Conservation (phyloP, 805 yeast species). For the Candida boidinii region DNA sequence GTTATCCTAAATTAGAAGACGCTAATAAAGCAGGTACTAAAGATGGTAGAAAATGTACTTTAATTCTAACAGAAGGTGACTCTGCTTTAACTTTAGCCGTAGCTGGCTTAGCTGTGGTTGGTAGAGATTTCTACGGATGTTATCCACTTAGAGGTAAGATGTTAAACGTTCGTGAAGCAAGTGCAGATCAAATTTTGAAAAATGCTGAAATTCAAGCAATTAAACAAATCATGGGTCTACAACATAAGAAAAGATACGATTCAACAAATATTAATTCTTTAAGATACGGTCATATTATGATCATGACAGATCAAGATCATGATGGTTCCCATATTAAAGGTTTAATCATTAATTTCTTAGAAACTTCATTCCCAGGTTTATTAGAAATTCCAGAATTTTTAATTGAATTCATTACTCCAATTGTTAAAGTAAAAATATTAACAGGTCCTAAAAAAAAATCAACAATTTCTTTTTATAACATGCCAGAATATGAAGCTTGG, state of each 20-base stretch:
- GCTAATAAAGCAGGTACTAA: conserved; percentile 94
- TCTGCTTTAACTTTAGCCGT: conserved; percentile 91
- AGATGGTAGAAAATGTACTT: conserved; percentile 86
- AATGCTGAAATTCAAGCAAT: conserved; percentile 93
- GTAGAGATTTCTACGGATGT: conserved; percentile 91
- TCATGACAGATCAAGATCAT: conserved; percentile 99
- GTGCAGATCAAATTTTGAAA: conserved; percentile 89
- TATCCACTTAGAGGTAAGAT: conserved; percentile 94
- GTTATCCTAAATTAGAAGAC: conserved; percentile 84
- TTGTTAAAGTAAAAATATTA: conserved; percentile 78
- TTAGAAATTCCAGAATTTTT: conserved; percentile 85
- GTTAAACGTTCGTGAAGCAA: conserved; percentile 92
- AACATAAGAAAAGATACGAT: conserved; percentile 76
- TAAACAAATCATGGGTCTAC: conserved; percentile 91
- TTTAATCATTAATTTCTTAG: conserved; percentile 84
- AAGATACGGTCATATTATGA: conserved; percentile 95
- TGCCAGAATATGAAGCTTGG: conserved; percentile 96
- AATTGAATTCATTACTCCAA: conserved; percentile 92
- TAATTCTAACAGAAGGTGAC: conserved; percentile 94
- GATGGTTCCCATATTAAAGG: conserved; percentile 99
- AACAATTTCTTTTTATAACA: conserved; percentile 72
- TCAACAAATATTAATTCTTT: conserved; percentile 56
- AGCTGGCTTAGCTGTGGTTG: conserved; percentile 89
- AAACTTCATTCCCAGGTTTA: conserved; percentile 89
- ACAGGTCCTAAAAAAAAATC: conserved; percentile 45